A percentile compares a stretch with the other conserved stretches of the same genome.
Conservation (phyloP, 805 yeast genomes). For the Candida glaebosa region DNA sequence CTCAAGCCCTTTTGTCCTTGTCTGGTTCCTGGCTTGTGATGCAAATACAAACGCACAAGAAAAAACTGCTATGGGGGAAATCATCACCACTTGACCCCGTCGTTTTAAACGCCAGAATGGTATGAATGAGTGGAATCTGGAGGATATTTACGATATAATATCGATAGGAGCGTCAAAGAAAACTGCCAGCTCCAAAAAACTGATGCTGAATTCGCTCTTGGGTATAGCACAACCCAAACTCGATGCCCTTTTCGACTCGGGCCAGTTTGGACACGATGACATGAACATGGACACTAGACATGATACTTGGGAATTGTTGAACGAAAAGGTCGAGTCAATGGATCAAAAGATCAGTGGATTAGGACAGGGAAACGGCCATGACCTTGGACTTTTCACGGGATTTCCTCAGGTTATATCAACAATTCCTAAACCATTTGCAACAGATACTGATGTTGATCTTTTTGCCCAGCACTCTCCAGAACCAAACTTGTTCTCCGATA, state of each 20-base stretch:
- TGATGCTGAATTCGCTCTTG: neutral
- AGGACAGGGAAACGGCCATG: neutral
- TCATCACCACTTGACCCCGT: too few species aligned
- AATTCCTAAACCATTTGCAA: too few species aligned
- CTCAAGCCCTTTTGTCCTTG: too few species aligned
- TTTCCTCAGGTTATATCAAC: neutral
- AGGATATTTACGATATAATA: neutral
- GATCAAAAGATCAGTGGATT: neutral
- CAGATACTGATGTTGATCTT: too few species aligned
- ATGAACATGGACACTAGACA: too few species aligned
- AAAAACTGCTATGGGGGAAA: too few species aligned
- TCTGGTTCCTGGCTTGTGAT: too few species aligned
- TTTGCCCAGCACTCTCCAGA: neutral
- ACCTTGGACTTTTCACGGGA: neutral
- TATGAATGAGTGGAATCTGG: neutral
- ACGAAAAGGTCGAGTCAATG: conserved; percentile 2
- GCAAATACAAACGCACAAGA: too few species aligned
- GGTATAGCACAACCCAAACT: neutral
- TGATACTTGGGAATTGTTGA: neutral
- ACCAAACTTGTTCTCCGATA: neutral
- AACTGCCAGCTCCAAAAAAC: neutral
- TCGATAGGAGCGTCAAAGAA: neutral
- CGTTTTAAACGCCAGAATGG: neutral
- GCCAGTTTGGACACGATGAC: too few species aligned
- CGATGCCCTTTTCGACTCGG: too few species aligned